phyloP scores from a whole-genome alignment of 1,284 basidiomycete species.

The Tetrapyrgos nigripes region DNA sequence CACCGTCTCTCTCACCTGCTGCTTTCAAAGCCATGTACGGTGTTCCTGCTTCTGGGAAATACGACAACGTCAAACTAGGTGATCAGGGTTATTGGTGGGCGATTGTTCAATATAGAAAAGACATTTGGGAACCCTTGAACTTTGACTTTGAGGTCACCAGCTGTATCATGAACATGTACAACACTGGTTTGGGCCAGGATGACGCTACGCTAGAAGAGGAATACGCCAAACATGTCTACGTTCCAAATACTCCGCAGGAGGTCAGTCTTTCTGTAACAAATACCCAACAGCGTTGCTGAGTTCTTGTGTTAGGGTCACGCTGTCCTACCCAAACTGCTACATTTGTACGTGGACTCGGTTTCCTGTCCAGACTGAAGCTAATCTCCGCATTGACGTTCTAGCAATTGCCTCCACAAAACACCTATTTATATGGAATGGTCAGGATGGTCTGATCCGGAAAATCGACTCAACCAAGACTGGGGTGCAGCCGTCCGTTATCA shows the following conservation, averaged over 20 bases:
- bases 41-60: slow-evolving; percentile 39
- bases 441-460: slow-evolving; percentile 49
- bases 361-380: not conserved
- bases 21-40: slow-evolving; percentile 53
- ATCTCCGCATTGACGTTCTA: not conserved
- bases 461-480: slow-evolving; percentile 47
- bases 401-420: slow-evolving; percentile 50
- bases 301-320: slow-evolving; percentile 32
- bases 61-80: slow-evolving; percentile 50
- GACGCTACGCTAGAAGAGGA: slow-evolving; percentile 40
- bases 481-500: slow-evolving; percentile 50
- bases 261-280: slow-evolving; percentile 4
- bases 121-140: slow-evolving; percentile 47
- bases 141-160: slow-evolving; percentile 56
- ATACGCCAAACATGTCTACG: slow-evolving; percentile 43
- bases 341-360: slow-evolving; percentile 36
- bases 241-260: slow-evolving; percentile 42
- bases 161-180: slow-evolving; percentile 53
- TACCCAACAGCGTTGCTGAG: not conserved
- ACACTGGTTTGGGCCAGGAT: slow-evolving; percentile 46
- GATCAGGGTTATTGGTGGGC: slow-evolving; percentile 63
- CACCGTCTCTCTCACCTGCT: slow-evolving; percentile 43
- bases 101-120: slow-evolving; percentile 47
- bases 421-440: slow-evolving; percentile 50
- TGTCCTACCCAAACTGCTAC: slow-evolving; percentile 52